Percentiles rank a stretch among this genome's conserved stretches.
Conservation (phyloP, 1,284 basidiomycete genomes). For the Fomitiporia mediterranea region DNA sequence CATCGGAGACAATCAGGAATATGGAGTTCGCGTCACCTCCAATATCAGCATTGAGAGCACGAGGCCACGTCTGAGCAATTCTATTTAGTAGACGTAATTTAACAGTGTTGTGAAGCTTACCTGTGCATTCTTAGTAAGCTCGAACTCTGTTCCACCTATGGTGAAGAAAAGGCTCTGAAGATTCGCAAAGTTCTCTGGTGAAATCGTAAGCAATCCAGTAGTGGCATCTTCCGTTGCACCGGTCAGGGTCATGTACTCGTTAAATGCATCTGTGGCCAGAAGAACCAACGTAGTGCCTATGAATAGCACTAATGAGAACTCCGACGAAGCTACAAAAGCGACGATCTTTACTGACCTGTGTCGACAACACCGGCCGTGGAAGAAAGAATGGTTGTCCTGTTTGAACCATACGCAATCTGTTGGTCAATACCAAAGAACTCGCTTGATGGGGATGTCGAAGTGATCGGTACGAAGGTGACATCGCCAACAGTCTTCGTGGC, state of each 20-base stretch:
- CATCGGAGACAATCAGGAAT: constrained; percentile 19
- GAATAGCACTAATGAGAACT: constrained; percentile 20
- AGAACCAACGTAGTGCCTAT: constrained; percentile 23
- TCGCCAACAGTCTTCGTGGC: constrained; percentile 34
- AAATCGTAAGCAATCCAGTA: constrained; percentile 21
- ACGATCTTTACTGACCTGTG: constrained; percentile 39
- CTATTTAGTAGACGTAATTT: too few species aligned
- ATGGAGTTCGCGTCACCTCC: constrained; percentile 38
- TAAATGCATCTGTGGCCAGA: constrained; percentile 21
- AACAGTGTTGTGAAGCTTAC: too few species aligned
- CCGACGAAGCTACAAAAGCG: constrained; percentile 10
- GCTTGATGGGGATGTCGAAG: constrained; percentile 25
- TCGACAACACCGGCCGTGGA: constrained; percentile 59
- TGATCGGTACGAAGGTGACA: constrained; percentile 6
- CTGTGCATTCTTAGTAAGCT: constrained; percentile 24
- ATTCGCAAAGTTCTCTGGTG: constrained; percentile 1
- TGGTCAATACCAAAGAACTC: constrained; percentile 36
- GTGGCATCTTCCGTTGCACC: constrained; percentile 19
- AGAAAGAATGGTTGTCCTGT: constrained; percentile 38
- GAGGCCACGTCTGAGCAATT: constrained; percentile 52
- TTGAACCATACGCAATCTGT: constrained; percentile 27
- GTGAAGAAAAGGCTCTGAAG: constrained; percentile 23
- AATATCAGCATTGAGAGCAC: constrained; percentile 38
- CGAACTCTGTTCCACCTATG: constrained; percentile 22
- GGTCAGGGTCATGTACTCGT: constrained; percentile 16